phyloP scores from a whole-genome alignment of 2,329 filamentous ascomycete genomes.

The Claviceps cyperi region DNA sequence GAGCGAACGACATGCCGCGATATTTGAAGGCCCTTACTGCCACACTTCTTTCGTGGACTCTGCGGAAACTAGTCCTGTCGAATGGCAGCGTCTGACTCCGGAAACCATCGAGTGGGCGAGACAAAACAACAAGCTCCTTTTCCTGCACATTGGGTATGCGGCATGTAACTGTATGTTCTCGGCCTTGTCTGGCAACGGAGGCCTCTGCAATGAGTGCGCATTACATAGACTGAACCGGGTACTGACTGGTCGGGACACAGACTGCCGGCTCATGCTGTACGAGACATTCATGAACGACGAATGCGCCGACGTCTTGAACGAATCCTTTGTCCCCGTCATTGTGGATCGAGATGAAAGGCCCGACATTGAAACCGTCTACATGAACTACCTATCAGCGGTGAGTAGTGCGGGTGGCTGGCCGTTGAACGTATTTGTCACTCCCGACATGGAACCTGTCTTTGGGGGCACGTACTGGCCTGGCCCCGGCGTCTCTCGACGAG shows the following conservation, averaged over 20 bases:
- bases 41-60: slow-evolving; percentile 47
- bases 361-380: slow-evolving; percentile 89
- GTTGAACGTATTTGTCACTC: slow-evolving; percentile 89
- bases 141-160: slow-evolving; percentile 87
- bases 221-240: not conserved
- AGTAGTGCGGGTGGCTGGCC: slow-evolving; percentile 88
- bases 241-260: slow-evolving; percentile 24
- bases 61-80: slow-evolving; percentile 69
- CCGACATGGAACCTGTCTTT: slow-evolving; percentile 84
- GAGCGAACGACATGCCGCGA: too few relatives aligned
- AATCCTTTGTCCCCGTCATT: slow-evolving; percentile 78
- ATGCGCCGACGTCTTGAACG: slow-evolving; percentile 70
- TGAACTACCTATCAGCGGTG: slow-evolving; percentile 95
- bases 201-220: not conserved
- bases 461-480: slow-evolving; percentile 94
- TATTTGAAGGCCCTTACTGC: slow-evolving; percentile 4
- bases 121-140: slow-evolving; percentile 74
- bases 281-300: slow-evolving; percentile 80
- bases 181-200: not conserved
- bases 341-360: slow-evolving; percentile 89
- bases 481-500: slow-evolving; percentile 40
- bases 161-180: slow-evolving; percentile 73
- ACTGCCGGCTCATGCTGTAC: slow-evolving; percentile 80
- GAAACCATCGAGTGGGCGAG: slow-evolving; percentile 65
- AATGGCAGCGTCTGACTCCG: slow-evolving; percentile 80